Conservation (phyloP, 1,284 basidiomycete genomes). For the Vanrija humicola region DNA sequence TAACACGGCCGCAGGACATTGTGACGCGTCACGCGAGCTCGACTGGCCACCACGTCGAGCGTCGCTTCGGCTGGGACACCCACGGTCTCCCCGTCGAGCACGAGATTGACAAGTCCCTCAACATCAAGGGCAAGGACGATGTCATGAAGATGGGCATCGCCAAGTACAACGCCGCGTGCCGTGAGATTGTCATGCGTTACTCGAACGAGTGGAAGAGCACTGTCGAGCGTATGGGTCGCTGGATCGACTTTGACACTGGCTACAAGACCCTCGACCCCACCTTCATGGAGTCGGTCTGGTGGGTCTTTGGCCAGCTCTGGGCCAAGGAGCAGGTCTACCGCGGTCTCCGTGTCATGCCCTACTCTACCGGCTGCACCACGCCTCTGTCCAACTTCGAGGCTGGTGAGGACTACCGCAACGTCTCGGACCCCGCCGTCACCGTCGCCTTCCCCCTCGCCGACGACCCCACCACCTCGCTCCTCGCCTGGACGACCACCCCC, state of each 20-base stretch:
- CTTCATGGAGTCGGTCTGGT: slow-evolving; percentile 99
- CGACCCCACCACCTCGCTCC: slow-evolving; percentile 81
- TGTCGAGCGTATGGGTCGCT: slow-evolving; percentile 96
- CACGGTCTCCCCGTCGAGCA: slow-evolving; percentile 98
- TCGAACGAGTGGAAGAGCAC: slow-evolving; percentile 88
- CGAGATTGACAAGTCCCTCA: slow-evolving; percentile 97
- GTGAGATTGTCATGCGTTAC: slow-evolving; percentile 97
- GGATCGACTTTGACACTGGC: slow-evolving; percentile 99
- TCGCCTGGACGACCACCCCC: slow-evolving; percentile 99
- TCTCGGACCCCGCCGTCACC: slow-evolving; percentile 92
- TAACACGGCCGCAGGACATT: slow-evolving; percentile 64
- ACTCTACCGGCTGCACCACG: slow-evolving; percentile 94
- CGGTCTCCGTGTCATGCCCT: slow-evolving; percentile 95
- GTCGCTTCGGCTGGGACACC: slow-evolving; percentile 99
- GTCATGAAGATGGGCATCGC: slow-evolving; percentile 95
- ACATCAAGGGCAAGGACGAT: slow-evolving; percentile 88
- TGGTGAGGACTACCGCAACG: slow-evolving; percentile 86
- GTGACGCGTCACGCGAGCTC: slow-evolving; percentile 93
- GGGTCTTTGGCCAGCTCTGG: slow-evolving; percentile 94
- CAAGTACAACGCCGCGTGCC: slow-evolving; percentile 96
- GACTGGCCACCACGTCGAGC: slow-evolving; percentile 88
- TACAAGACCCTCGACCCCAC: slow-evolving; percentile 94
- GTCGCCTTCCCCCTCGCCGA: slow-evolving; percentile 90
- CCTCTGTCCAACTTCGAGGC: slow-evolving; percentile 99
- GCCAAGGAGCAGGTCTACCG: slow-evolving; percentile 93